Evolutionary conservation across 163 green algal genomes (phyloP).

Genomic region (Volvox carteri): DNA sequence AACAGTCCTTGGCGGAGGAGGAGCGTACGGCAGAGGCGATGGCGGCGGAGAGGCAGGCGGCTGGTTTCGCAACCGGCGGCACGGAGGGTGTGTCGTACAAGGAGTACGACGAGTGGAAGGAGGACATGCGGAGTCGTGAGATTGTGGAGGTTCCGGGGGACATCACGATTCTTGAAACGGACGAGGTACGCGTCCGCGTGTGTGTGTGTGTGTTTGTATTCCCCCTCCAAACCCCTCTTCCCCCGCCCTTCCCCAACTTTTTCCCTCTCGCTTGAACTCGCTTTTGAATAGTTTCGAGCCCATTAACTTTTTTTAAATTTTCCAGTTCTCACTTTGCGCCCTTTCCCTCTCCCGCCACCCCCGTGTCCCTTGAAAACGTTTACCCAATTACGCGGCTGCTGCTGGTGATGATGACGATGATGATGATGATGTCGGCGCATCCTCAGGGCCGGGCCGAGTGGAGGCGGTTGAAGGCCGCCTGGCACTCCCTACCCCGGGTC

Average conservation of each 20-base stretch:
- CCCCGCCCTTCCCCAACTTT: neutral
- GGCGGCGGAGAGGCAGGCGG: constrained; percentile 3
- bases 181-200: neutral
- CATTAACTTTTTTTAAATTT: too few species aligned
- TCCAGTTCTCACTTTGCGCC: too few species aligned
- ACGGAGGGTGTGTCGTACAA: constrained; percentile 17
- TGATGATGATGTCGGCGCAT: too few species aligned
- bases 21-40: neutral
- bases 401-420: too few species aligned
- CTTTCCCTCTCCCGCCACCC: neutral
- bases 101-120: constrained; percentile 34
- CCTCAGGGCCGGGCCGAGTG: constrained; percentile 34
- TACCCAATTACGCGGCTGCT: too few species aligned
- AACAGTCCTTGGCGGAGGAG: neutral
- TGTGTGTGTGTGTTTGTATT: constrained; percentile 2
- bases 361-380: too few species aligned
- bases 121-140: neutral
- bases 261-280: neutral
- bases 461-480: constrained; percentile 25
- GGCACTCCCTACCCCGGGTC: constrained; percentile 15
- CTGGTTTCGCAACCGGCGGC: neutral
- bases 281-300: too few species aligned
- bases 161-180: neutral
- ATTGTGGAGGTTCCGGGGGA: constrained; percentile 23
- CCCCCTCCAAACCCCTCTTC: neutral